phyloP scores from a whole-genome alignment of 441 rosid species.

The Adansonia gregorii region DNA sequence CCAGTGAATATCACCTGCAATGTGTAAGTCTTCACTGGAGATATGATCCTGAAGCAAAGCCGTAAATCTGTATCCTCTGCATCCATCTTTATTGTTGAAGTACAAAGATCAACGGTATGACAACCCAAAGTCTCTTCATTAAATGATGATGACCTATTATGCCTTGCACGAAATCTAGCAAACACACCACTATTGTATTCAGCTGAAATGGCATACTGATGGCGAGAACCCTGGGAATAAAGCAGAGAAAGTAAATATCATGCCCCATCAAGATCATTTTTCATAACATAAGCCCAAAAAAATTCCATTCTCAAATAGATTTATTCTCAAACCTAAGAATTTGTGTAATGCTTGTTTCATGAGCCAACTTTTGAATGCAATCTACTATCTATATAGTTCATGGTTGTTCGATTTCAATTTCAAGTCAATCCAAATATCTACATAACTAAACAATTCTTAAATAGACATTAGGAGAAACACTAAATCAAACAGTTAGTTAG shows the following conservation, averaged over 20 bases:
- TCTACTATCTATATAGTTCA: neutral
- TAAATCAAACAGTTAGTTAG: neutral
- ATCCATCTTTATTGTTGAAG: constrained; percentile 74
- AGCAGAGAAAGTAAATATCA: constrained; percentile 25
- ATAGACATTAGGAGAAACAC: constrained; percentile 9
- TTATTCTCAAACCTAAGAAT: constrained; percentile 10
- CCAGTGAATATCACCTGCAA: constrained; percentile 65
- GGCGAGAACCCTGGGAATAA: constrained; percentile 59
- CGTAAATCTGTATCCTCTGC: constrained; percentile 82
- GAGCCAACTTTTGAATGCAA: constrained; percentile 14
- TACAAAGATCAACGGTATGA: constrained; percentile 65
- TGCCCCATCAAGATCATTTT: constrained; percentile 10
- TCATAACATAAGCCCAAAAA: neutral
- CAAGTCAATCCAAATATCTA: constrained; percentile 11
- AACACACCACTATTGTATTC: constrained; percentile 70
- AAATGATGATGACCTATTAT: constrained; percentile 59
- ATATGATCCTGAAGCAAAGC: constrained; percentile 90
- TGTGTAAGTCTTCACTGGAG: constrained; percentile 76
- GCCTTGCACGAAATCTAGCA: constrained; percentile 75
- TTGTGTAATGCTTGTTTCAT: constrained; percentile 9
- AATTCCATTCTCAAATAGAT: neutral
- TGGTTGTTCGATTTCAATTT: neutral
- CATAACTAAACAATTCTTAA: constrained; percentile 2
- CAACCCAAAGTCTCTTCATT: constrained; percentile 58
- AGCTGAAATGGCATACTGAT: constrained; percentile 59